Evolutionary conservation across 768 basidiomycete genomes (phyloP), one percentile per base, ranked within the genome.

Genomic region (Dentipellis fragilis): DNA sequence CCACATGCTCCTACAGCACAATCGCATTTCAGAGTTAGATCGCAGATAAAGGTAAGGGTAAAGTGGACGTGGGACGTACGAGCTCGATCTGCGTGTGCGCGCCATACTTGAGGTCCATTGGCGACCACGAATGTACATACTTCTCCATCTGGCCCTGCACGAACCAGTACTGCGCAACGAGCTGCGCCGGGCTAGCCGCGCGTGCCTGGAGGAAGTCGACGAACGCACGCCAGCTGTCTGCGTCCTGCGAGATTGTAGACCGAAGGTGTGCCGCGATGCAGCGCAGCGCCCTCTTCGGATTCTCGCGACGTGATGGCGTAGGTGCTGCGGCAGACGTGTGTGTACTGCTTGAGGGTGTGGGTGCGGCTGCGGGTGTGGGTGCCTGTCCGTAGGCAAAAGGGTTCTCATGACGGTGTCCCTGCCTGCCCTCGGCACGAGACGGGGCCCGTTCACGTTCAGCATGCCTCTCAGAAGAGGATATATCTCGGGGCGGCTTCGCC

Each of bases 61-160:
- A 49, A 49, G 42, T 8, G 42, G 12, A 29, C 10, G 48, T 17
- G 48, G 3, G 4, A 34, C 48, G 21, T 22, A 49, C 48, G 17
- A 49, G n/a, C 17, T 22, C 48, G 48, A 49, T 49, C 17, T 22
- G 22, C 48, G 22, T 22, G 21, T 22, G 73, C 4, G 67, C 69
- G 37, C 68, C 65, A 19, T 19, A 19, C 19, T 42, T 42, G 62
- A 70, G 66, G 52, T 74, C 71, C 19, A 72, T 68, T 0, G 80
- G 78, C 6, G 78, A 72, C 52, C 54, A 64, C 53, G 66, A 67
- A 40, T 77, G 79, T 7, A 68, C 71, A 61, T 72, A 76, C 49
- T 72, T 69, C 51, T 79, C 74, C 34, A 79, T 66, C 66, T 77
- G 72, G 35, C 72, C 64, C 58, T 80, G 74, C 42, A 85, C 73